These are phyloP conservation scores for Penicillium verrucosum DNA, from an alignment of 2,329 filamentous ascomycete genomes.

Conservation along the genomic window DNA sequence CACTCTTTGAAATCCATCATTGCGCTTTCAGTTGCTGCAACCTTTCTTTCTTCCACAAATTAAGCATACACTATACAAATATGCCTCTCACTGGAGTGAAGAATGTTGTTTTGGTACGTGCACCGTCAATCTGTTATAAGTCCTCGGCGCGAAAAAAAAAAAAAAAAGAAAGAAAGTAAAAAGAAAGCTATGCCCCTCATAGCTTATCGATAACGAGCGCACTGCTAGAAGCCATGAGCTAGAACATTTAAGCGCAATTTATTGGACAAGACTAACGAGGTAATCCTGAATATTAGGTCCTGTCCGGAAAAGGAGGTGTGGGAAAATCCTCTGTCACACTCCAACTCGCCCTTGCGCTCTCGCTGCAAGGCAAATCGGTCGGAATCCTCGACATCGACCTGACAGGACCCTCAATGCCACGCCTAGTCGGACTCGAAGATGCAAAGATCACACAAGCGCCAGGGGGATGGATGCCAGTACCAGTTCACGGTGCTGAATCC, in stretches of 20 bases:
- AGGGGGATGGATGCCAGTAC: conserved; percentile 86
- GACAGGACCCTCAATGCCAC: conserved; percentile 92
- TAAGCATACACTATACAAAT: conserved; percentile 1
- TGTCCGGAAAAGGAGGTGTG: conserved; percentile 96
- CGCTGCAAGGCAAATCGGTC: conserved; percentile 79
- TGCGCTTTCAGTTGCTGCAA: background rate
- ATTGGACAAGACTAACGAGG: background rate
- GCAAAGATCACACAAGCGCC: conserved; percentile 88
- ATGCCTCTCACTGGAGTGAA: conserved; percentile 46
- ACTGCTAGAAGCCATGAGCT: background rate
- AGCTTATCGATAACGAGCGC: conserved; percentile 42
- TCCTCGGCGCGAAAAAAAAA: conserved; percentile 1
- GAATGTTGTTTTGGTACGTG: conserved; percentile 43
- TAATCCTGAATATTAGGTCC: conserved; percentile 49
- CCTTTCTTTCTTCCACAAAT: background rate
- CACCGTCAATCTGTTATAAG: background rate
- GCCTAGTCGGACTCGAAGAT: conserved; percentile 85
- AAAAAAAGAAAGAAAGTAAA: conserved; percentile 9
- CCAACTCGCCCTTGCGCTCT: conserved; percentile 86
- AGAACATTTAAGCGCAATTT: background rate
- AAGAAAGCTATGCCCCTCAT: conserved; percentile 19
- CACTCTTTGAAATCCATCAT: conserved; percentile 12
- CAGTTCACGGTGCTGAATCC: conserved; percentile 64
- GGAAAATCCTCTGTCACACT: conserved; percentile 98
- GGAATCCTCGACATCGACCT: conserved; percentile 95